Percentiles rank a stretch among this genome's conserved stretches.
Evolutionary conservation across 176 grass and related monocot genomes (phyloP).

Genomic region (Triticum turgidum): DNA sequence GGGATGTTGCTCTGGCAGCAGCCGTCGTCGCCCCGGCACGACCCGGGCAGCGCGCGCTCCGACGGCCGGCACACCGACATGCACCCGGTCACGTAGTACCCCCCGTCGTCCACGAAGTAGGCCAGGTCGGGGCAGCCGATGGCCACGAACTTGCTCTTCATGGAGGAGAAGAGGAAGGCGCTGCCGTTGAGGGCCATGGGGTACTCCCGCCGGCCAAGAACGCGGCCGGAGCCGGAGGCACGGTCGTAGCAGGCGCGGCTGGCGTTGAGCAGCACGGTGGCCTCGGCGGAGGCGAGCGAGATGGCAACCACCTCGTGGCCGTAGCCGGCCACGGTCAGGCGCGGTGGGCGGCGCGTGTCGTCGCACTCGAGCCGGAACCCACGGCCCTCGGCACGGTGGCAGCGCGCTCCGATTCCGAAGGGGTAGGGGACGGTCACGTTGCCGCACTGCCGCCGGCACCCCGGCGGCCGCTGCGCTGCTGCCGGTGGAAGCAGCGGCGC

Average conservation of each 20-base stretch:
- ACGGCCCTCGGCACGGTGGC: conserved; percentile 23
- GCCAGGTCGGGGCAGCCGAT: conserved; percentile 52
- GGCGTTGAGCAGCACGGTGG: conserved; percentile 28
- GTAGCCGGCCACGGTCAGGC: conserved; percentile 20
- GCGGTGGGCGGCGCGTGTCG: conserved; percentile 28
- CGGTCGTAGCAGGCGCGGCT: conserved; percentile 49
- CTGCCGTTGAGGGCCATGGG: conserved; percentile 14
- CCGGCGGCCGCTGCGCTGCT: conserved; percentile 18
- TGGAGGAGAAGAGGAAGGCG: conserved; percentile 45
- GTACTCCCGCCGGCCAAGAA: not conserved
- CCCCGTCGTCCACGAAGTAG: conserved; percentile 30
- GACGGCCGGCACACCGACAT: conserved; percentile 44
- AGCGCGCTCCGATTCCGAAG: conserved; percentile 45
- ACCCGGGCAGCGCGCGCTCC: conserved; percentile 17
- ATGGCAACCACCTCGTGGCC: conserved; percentile 40
- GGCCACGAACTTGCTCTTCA: conserved; percentile 47
- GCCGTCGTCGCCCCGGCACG: conserved; percentile 45
- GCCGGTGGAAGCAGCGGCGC: not conserved
- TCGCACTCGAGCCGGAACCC: conserved; percentile 47
- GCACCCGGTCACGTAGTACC: conserved; percentile 50
- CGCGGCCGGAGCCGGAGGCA: not conserved
- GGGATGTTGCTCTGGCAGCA: conserved; percentile 64
- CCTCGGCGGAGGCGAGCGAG: conserved; percentile 31
- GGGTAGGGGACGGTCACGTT: conserved; percentile 61
- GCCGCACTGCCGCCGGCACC: conserved; percentile 52